Conservation (phyloP, 2,329 filamentous ascomycete species). For the Fusarium lateritium region DNA sequence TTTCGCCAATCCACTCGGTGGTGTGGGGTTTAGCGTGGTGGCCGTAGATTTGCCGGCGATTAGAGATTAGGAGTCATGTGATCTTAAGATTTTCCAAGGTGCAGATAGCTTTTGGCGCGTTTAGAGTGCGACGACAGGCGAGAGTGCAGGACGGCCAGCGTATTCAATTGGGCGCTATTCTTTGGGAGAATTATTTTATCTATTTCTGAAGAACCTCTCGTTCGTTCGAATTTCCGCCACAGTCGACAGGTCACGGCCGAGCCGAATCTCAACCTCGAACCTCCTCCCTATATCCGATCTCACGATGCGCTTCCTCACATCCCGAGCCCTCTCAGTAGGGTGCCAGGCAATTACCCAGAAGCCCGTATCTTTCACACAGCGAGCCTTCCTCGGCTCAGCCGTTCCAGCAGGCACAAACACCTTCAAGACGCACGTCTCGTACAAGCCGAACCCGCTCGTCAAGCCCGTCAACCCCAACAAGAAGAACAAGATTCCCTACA, state of each 20-base stretch:
- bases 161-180: slow-evolving; percentile 28
- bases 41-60: slow-evolving; percentile 55
- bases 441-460: slow-evolving; percentile 42
- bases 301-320: slow-evolving; percentile 49
- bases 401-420: slow-evolving; percentile 38
- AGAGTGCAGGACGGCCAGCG: slow-evolving; percentile 21
- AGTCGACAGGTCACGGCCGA: not conserved
- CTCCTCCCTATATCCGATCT: slow-evolving; percentile 13
- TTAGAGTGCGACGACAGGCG: slow-evolving; percentile 29
- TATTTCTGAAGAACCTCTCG: not conserved
- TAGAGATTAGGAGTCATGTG: slow-evolving; percentile 55
- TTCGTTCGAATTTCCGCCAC: not conserved
- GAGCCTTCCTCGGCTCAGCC: slow-evolving; percentile 31
- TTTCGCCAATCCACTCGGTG: slow-evolving; percentile 58
- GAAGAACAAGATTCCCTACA: slow-evolving; percentile 48
- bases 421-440: slow-evolving; percentile 45
- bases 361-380: slow-evolving; percentile 29
- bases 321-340: slow-evolving; percentile 46
- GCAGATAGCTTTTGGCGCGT: slow-evolving; percentile 34
- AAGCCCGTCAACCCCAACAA: slow-evolving; percentile 45
- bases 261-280: slow-evolving; percentile 17
- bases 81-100: slow-evolving; percentile 52
- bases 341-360: slow-evolving; percentile 33
- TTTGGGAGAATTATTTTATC: not conserved
- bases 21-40: slow-evolving; percentile 52